Base-by-base conservation (phyloP, 2,329 filamentous ascomycete genomes). In the Phaeosphaeriaceae sp. region DNA sequence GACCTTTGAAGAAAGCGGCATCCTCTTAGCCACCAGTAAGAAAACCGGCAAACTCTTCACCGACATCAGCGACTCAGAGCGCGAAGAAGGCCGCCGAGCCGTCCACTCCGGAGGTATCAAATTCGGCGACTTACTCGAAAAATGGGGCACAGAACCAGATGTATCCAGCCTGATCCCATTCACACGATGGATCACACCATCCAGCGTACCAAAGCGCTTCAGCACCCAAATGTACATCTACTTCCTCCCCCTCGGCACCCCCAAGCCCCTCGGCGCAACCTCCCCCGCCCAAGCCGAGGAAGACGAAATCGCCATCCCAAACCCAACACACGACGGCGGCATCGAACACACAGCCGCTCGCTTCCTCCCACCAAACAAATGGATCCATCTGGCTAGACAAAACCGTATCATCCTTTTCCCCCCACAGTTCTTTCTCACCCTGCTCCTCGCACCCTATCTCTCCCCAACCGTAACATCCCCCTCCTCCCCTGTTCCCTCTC, bases 171-270 rank as follows among this genome's bases (percentile, higher is more conserved):
- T 97, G 3, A 77, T 90, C 6, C 91, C 92, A 0, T 97, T 96
- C 67, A 96, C 92, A 0, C 84, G 90, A 45, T 97, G 94, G 94
- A 81, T 97, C 47, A 97, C 94, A 2, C 93, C 93, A 0, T 74
- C 79, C 0, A 85, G 83, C 53, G 77, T 87, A 1, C 83, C 86
- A 0, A 90, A 87, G 62, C 83, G 94, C 37, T 99, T 95, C 76
- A 90, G 89, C 0, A 97, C 93, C 0, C 92, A 97, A 70, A 97
- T 97, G 93, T 99, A 97, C 74, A 73, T 97, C 9, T 96, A 96
- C 74, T 87, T 95, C 73, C 81, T 97, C 2, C 92, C 92, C 0
- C 74, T 87, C 4, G 56, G 61, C 9, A 71, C 74, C n/a, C n/a
- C n/a, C n/a, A n/a, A n/a, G n/a, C n/a, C n/a, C n/a, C n/a, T n/a